Conservation (phyloP, 2,329 filamentous ascomycete species). For the Metarhizium sp. region DNA sequence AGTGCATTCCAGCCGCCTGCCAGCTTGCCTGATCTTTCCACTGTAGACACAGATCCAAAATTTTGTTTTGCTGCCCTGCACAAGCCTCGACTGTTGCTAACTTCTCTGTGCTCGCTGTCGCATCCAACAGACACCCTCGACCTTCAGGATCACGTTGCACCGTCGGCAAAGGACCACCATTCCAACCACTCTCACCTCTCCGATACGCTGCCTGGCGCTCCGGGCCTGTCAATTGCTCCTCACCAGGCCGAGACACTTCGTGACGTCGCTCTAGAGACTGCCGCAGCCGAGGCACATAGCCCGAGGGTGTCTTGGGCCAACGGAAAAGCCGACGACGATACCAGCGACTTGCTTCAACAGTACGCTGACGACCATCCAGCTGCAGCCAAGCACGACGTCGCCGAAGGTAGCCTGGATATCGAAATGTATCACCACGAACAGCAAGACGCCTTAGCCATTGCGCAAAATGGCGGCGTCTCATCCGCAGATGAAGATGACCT, state of each 20-base stretch:
- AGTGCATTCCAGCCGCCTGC: slow-evolving; percentile 16
- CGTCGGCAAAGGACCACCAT: slow-evolving; percentile 74
- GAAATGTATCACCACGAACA: slow-evolving; percentile 27
- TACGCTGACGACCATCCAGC: slow-evolving; percentile 34
- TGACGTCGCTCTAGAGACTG: slow-evolving; percentile 67
- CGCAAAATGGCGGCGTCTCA: slow-evolving; percentile 50
- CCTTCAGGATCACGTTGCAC: slow-evolving; percentile 73
- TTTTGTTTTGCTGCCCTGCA: background rate
- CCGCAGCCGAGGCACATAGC: slow-evolving; percentile 59
- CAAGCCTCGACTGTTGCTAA: slow-evolving; percentile 5
- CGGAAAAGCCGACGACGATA: slow-evolving; percentile 26
- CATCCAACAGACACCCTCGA: slow-evolving; percentile 72
- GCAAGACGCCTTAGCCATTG: slow-evolving; percentile 49
- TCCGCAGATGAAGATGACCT: slow-evolving; percentile 52
- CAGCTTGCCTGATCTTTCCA: background rate
- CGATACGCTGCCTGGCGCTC: slow-evolving; percentile 29
- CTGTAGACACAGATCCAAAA: background rate
- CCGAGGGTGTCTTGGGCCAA: slow-evolving; percentile 48
- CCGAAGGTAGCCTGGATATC: slow-evolving; percentile 16
- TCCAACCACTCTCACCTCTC: slow-evolving; percentile 16
- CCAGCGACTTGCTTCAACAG: slow-evolving; percentile 27
- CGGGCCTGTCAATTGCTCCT: slow-evolving; percentile 50
- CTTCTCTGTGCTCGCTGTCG: background rate
- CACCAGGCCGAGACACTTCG: slow-evolving; percentile 82
- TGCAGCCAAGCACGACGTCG: slow-evolving; percentile 5